phyloP scores from a whole-genome alignment of 208 protist genomes.

The Hexamita inflata region DNA sequence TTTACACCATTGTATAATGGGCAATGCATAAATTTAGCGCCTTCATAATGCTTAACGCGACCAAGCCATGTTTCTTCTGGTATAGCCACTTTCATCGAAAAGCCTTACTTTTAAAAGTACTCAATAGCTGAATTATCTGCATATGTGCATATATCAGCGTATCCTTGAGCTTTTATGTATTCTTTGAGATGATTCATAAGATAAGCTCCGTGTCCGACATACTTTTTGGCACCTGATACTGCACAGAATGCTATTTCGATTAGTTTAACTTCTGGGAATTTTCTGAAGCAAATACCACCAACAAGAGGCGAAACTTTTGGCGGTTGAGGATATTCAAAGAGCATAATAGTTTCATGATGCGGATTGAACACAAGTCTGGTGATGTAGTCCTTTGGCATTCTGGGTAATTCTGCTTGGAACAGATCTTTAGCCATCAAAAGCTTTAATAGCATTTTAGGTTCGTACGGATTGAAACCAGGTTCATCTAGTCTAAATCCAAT shows the following conservation, averaged over 20 bases:
- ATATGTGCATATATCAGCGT: conserved; percentile 23
- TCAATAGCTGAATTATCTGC: conserved; percentile 24
- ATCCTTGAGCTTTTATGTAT: background rate
- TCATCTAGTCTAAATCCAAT: background rate
- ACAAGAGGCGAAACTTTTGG: background rate
- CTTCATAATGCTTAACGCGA: conserved; percentile 20
- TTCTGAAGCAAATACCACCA: conserved; percentile 10
- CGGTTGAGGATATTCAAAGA: background rate
- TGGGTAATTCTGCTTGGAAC: background rate
- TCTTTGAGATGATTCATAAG: conserved; percentile 26
- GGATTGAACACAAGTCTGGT: conserved; percentile 26
- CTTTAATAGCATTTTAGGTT: conserved; percentile 8
- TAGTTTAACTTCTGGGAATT: background rate
- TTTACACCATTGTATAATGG: background rate
- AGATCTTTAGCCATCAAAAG: conserved; percentile 23
- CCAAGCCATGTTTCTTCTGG: conserved; percentile 11
- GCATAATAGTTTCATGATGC: background rate
- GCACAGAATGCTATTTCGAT: conserved; percentile 26
- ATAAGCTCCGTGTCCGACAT: background rate
- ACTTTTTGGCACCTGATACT: background rate
- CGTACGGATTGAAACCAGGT: background rate
- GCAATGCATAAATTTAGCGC: conserved; percentile 7
- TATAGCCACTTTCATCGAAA: conserved; percentile 4
- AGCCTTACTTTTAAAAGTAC: conserved; percentile 22
- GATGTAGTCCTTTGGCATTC: conserved; percentile 30